These are phyloP conservation scores for Hanseniaspora nectarophila DNA, from an alignment of 805 yeast genomes.

Conservation along the genomic window DNA sequence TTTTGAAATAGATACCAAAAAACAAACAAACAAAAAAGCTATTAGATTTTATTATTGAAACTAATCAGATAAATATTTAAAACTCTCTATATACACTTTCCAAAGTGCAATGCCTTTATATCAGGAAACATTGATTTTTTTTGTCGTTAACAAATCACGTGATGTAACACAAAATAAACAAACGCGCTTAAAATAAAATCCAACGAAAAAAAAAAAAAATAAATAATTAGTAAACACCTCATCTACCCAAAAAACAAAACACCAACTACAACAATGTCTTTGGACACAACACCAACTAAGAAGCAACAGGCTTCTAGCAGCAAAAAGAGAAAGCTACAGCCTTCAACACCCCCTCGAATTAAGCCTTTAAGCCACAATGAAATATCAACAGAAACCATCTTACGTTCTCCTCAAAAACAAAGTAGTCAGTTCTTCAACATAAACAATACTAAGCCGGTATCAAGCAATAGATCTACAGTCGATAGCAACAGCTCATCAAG, in stretches of 20 bases:
- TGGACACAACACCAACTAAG: conserved; percentile 3
- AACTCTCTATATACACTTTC: too few species aligned
- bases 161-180: neutral
- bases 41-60: neutral
- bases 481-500: neutral
- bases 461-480: neutral
- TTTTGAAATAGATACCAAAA: too few species aligned
- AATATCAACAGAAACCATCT: conserved; percentile 12
- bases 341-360: neutral
- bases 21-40: too few species aligned
- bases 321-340: neutral
- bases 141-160: too few species aligned
- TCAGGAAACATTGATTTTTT: too few species aligned
- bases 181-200: neutral
- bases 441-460: neutral
- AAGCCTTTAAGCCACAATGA: neutral
- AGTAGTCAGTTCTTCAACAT: conserved; percentile 7
- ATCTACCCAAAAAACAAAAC: too few species aligned
- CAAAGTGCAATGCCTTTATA: too few species aligned
- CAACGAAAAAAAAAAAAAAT: neutral
- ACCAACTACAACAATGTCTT: neutral
- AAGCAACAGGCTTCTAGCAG: neutral
- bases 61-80: too few species aligned
- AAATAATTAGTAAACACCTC: too few species aligned
- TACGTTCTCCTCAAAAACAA: conserved; percentile 14